Base-by-base conservation (phyloP, 164 flowering plant species). In the Macadamia tetraphylla region DNA sequence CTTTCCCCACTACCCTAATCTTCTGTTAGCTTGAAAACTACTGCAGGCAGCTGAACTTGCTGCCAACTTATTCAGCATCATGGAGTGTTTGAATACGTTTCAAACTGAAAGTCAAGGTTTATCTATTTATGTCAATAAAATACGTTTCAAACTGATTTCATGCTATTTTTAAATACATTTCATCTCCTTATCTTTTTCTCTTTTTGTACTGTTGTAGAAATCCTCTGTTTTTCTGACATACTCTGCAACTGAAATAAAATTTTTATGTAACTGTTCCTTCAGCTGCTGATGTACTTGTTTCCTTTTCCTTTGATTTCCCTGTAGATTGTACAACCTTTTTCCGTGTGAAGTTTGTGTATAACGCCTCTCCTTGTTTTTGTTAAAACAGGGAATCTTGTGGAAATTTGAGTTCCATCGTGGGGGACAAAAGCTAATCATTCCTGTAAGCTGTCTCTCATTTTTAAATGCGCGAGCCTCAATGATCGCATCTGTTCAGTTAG, bases 371-470 rank as follows among this genome's bases (percentile, higher is more conserved):
- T 2, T 48, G 62, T 52, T 71, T 1, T 66, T 77, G 32, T 3
- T 35, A 35, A 35, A 35, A 58, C 77, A 94, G 98, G 98, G 99
- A 12, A 86, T 90, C 42, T 81, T 75, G 71, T 94, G 99, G 99
- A 92, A 80, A 75, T 65, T 94, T 76, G 99, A 94, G 73, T 76
- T 84, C 61, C 92, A 85, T 71, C 95, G 97, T n/a, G 94, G 87
- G 14, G 90, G 94, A 6, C 99, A 94, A 67, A 92, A 88, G 84
- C 77, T 94, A 60, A 72, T 94, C 9, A 18, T 92, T 85, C 99
- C 99, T 65, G 99, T 94, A 82, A 86, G 91, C 51, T 55, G 40
- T 57, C 11, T 68, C 30, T 67, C 40, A 32, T 48, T 68, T 64
- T 48, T 51, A 8, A 9, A 23, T 14, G n/a, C 15, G 18, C 58